A percentile compares a stretch with the other conserved stretches of the same genome.
Evolutionary conservation across 2,329 filamentous ascomycete species (phyloP).

Genomic region (Colletotrichum filicis): DNA sequence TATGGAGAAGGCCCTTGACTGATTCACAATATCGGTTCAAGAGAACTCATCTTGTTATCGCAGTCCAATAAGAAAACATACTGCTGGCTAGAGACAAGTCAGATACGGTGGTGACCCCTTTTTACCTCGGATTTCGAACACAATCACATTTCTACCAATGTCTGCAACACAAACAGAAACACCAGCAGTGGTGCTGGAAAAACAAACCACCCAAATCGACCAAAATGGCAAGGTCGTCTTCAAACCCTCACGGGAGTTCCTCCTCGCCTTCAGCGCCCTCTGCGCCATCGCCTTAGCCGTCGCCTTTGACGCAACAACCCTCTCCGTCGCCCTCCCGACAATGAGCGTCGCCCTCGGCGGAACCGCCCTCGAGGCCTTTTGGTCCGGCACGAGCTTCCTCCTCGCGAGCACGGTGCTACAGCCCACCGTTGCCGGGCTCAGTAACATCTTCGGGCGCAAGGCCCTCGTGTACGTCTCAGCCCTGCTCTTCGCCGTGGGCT

Average conservation of each 20-base stretch:
- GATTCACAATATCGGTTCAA: neutral
- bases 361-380: constrained; percentile 72
- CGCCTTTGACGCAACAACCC: constrained; percentile 73
- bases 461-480: constrained; percentile 42
- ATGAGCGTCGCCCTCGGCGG: constrained; percentile 63
- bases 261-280: constrained; percentile 62
- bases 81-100: neutral
- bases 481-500: constrained; percentile 52
- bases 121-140: neutral
- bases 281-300: constrained; percentile 69
- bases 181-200: constrained; percentile 5
- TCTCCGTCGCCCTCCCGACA: constrained; percentile 64
- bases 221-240: constrained; percentile 40
- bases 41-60: neutral
- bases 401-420: constrained; percentile 72
- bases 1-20: neutral
- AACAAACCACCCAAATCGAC: constrained; percentile 9
- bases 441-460: constrained; percentile 49
- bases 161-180: constrained; percentile 1
- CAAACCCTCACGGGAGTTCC: constrained; percentile 49
- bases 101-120: neutral
- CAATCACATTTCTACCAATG: neutral
- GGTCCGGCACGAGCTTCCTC: constrained; percentile 77
- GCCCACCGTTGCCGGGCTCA: constrained; percentile 55
- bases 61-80: neutral